These are phyloP conservation scores for Phytophthora hybrid DNA, from an alignment of 352 stramenopile species.

Conservation along the genomic window DNA sequence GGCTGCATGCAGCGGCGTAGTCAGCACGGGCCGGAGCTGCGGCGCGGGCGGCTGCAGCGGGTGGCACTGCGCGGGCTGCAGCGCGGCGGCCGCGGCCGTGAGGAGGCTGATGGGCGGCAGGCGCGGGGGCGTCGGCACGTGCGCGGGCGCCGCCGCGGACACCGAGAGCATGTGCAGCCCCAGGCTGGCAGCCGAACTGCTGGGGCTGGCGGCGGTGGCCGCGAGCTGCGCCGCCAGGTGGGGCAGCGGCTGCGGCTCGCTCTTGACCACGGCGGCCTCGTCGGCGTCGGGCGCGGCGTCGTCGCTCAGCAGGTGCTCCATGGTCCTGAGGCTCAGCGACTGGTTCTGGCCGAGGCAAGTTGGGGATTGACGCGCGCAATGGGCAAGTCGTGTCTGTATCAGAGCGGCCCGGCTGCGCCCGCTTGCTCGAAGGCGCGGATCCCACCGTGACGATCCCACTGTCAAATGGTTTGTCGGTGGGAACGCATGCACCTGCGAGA, in stretches of 20 bases:
- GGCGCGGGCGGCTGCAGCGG: slow-evolving; percentile 3
- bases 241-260: slow-evolving; percentile 26
- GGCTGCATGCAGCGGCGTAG: neutral
- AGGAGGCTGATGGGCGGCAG: slow-evolving; percentile 62
- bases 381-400: slow-evolving; percentile 23
- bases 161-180: slow-evolving; percentile 45
- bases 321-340: slow-evolving; percentile 17
- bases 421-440: slow-evolving; percentile 29
- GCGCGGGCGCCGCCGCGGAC: slow-evolving; percentile 2
- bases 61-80: slow-evolving; percentile 42
- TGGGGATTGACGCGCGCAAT: slow-evolving; percentile 26
- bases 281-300: slow-evolving; percentile 24
- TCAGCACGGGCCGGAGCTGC: slow-evolving; percentile 18
- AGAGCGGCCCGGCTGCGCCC: slow-evolving; percentile 16
- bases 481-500: neutral
- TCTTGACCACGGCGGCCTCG: slow-evolving; percentile 16
- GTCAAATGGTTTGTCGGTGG: slow-evolving; percentile 25
- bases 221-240: slow-evolving; percentile 33
- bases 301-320: slow-evolving; percentile 52
- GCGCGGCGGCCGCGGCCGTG: slow-evolving; percentile 45
- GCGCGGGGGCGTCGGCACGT: slow-evolving; percentile 10
- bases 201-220: slow-evolving; percentile 17
- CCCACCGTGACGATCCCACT: slow-evolving; percentile 19
- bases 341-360: slow-evolving; percentile 28
- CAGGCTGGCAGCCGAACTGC: slow-evolving; percentile 29